Evolutionary conservation across 495 filamentous ascomycete genomes (phyloP).

Genomic region (Aspergillus bertholletiae): DNA sequence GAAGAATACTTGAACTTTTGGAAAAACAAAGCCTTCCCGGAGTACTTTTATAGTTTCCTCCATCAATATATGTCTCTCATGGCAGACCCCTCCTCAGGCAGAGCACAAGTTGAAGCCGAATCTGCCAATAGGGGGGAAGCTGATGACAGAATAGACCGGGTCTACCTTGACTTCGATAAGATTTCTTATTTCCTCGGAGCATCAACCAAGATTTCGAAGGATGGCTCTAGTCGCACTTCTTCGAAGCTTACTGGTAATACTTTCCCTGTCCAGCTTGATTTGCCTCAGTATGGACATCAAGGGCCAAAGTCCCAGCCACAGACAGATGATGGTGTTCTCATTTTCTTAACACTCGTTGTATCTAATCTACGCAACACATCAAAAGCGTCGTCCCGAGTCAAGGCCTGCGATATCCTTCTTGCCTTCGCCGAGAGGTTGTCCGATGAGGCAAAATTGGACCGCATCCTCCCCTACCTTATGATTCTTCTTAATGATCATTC

Average conservation of each 20-base stretch:
- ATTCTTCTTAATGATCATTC: constrained; percentile 73
- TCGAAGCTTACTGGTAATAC: constrained; percentile 36
- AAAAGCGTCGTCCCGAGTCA: constrained; percentile 77
- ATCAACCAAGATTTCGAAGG: constrained; percentile 13
- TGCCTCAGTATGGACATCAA: constrained; percentile 76
- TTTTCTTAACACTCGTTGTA: constrained; percentile 85
- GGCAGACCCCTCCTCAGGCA: constrained; percentile 86
- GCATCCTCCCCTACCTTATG: constrained; percentile 87
- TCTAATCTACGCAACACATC: constrained; percentile 86
- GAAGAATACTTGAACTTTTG: constrained; percentile 94
- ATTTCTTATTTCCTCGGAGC: constrained; percentile 85
- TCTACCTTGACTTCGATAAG: constrained; percentile 95
- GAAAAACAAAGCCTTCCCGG: constrained; percentile 85
- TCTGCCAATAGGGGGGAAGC: constrained; percentile 70
- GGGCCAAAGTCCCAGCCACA: constrained; percentile 31
- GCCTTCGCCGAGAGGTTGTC: constrained; percentile 89
- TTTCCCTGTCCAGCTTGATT: constrained; percentile 80
- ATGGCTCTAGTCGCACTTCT: constrained; percentile 19
- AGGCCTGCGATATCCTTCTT: constrained; percentile 88
- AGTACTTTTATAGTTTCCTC: constrained; percentile 95
- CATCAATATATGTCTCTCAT: constrained; percentile 97
- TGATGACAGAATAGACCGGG: constrained; percentile 88
- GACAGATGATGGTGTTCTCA: constrained; percentile 82
- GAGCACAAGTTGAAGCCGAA: constrained; percentile 57
- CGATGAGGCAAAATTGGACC: constrained; percentile 95